Evolutionary conservation across 73 alveolate species (phyloP).

Genomic region (Effrenium voratum): DNA sequence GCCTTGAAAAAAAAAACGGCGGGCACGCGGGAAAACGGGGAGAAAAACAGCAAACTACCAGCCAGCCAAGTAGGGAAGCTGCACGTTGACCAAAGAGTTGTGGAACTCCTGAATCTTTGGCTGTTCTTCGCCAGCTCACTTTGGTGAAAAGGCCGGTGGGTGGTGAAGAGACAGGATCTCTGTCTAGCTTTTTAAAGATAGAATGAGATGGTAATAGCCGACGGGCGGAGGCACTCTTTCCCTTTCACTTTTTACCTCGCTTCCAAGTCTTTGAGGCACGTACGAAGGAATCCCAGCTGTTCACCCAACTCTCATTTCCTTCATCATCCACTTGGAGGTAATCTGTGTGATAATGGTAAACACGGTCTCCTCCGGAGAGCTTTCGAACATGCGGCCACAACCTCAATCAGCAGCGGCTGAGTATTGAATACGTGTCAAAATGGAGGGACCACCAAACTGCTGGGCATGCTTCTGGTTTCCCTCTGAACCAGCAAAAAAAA

Average conservation of each 20-base stretch:
- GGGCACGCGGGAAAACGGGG: no score
- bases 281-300: background rate
- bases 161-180: background rate
- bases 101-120: conserved; percentile 44
- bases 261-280: no score
- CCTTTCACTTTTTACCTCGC: no score
- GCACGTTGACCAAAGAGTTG: conserved; percentile 69
- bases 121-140: background rate
- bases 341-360: background rate
- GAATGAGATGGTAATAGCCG: no score
- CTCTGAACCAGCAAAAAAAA: no score
- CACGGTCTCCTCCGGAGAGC: conserved; percentile 55
- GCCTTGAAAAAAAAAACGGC: background rate
- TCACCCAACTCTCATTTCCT: background rate
- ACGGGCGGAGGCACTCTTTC: no score
- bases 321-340: background rate
- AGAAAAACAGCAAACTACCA: no score
- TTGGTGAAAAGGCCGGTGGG: background rate
- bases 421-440: no score
- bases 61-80: no score
- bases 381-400: conserved; percentile 93
- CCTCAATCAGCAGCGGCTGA: background rate
- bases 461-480: background rate
- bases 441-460: background rate
- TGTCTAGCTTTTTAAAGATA: no score